phyloP scores from a whole-genome alignment of 345 rosid species.

The Euphorbia pulcherrima region DNA sequence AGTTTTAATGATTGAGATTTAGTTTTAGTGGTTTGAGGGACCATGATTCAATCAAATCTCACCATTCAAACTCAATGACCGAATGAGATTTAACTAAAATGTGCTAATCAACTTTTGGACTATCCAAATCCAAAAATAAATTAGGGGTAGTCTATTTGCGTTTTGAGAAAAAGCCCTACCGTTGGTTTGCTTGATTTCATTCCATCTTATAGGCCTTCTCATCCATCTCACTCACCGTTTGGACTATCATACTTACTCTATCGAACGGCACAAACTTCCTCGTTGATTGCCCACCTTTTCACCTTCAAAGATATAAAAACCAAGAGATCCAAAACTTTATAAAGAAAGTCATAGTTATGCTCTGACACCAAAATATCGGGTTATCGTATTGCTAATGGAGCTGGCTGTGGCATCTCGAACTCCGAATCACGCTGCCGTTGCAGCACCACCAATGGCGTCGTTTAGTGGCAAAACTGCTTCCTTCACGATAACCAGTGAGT shows the following conservation, averaged over 20 bases:
- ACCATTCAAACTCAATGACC: no score
- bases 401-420: slow-evolving; percentile 39
- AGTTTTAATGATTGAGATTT: no score
- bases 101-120: no score
- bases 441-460: slow-evolving; percentile 25
- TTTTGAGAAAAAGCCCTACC: no score
- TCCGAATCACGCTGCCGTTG: slow-evolving; percentile 2
- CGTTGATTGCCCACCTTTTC: not conserved
- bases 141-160: no score
- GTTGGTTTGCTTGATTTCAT: slow-evolving; percentile 28
- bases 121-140: no score
- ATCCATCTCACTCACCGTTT: not conserved
- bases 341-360: not conserved
- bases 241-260: not conserved
- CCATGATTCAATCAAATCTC: no score
- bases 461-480: slow-evolving; percentile 26
- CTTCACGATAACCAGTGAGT: slow-evolving; percentile 12
- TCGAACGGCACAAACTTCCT: not conserved
- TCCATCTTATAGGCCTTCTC: slow-evolving; percentile 8
- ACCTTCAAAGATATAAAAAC: not conserved
- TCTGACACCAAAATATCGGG: slow-evolving; percentile 16
- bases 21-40: no score
- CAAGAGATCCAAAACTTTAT: not conserved
- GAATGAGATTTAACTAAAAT: no score
- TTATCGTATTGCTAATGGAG: slow-evolving; percentile 32